phyloP scores from a whole-genome alignment of 306 rosid genomes.

The Senna siamea region DNA sequence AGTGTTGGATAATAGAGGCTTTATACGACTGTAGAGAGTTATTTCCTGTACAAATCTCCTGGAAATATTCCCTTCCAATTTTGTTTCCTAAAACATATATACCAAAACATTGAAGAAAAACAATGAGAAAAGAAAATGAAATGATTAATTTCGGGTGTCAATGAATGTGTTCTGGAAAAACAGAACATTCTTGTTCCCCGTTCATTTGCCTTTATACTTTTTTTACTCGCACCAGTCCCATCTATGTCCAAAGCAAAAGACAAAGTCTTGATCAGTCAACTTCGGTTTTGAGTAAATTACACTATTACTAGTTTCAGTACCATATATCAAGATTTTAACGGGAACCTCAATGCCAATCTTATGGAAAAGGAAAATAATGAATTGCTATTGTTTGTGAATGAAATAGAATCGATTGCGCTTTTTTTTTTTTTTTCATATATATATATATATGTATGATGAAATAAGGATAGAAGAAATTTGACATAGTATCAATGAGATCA shows the following conservation, averaged over 20 bases:
- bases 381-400: no score
- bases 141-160: not conserved
- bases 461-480: no score
- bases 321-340: not conserved
- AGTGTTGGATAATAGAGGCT: conserved; percentile 53
- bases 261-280: no score
- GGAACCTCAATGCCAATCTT: no score
- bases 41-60: conserved; percentile 59
- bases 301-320: no score
- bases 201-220: not conserved
- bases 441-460: no score
- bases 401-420: no score
- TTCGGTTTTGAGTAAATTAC: no score
- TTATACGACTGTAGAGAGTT: conserved; percentile 61
- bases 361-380: no score
- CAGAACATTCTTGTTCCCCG: not conserved
- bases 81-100: conserved; percentile 51
- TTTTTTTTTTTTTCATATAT: no score
- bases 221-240: not conserved
- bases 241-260: not conserved
- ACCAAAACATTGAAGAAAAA: not conserved
- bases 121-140: not conserved
- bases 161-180: not conserved
- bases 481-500: no score
- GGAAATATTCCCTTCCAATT: conserved; percentile 67